A percentile compares a stretch with the other conserved stretches of the same genome.
Conservation (phyloP, 192 early-diverging fungal genomes). For the Hyaloraphidium curvatum region DNA sequence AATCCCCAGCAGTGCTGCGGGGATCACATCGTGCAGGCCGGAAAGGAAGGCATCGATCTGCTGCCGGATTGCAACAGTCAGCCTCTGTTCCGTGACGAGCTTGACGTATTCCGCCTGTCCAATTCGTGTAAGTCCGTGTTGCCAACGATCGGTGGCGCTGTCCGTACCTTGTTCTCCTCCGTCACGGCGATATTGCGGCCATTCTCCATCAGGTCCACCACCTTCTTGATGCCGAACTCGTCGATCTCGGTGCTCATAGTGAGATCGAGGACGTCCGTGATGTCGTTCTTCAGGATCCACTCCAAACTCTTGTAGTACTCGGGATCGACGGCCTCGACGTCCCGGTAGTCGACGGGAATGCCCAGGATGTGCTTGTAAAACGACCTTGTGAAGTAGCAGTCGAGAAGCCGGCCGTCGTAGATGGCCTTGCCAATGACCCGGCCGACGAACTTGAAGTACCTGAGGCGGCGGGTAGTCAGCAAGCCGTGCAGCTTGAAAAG, state of each 20-base stretch:
- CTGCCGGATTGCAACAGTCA: constrained; percentile 78
- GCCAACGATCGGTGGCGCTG: too few species aligned
- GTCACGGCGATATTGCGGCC: constrained; percentile 80
- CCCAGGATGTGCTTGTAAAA: constrained; percentile 97
- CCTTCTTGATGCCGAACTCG: constrained; percentile 69
- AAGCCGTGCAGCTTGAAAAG: too few species aligned
- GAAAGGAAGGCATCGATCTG: constrained; percentile 85
- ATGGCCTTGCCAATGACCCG: constrained; percentile 99
- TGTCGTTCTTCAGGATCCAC: constrained; percentile 96
- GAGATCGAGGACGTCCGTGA: constrained; percentile 81
- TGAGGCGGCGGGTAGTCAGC: too few species aligned
- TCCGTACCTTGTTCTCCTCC: constrained; percentile 91
- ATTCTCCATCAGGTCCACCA: constrained; percentile 72
- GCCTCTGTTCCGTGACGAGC: constrained; percentile 76
- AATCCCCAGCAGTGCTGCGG: constrained; percentile 75
- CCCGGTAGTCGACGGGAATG: constrained; percentile 81
- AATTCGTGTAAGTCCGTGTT: too few species aligned
- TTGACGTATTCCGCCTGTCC: constrained; percentile 92
- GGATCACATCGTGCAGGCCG: constrained; percentile 94
- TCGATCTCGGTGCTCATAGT: constrained; percentile 88
- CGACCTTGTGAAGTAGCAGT: constrained; percentile 93
- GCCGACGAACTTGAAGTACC: constrained; percentile 96
- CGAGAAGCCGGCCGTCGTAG: constrained; percentile 81
- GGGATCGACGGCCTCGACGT: constrained; percentile 94
- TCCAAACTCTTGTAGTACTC: constrained; percentile 92